A percentile compares a stretch with the other conserved stretches of the same genome.
Conservation (phyloP, 225 moss, liverwort and hornwort genomes). For the Thuidium tamariscinum region DNA sequence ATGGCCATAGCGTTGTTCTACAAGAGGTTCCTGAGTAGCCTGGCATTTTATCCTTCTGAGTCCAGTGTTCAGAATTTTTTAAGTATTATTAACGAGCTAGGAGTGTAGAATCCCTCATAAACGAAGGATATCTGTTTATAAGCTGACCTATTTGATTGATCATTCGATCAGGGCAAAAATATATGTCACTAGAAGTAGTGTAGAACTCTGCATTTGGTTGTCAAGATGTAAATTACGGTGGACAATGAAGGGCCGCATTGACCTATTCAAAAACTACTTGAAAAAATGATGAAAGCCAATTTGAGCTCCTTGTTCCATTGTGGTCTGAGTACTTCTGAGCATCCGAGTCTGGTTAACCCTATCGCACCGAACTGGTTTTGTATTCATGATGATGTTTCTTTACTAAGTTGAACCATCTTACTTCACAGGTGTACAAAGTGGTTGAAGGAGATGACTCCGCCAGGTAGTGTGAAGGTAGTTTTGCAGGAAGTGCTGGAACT, state of each 20-base stretch:
- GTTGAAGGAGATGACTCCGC: conserved; percentile 71
- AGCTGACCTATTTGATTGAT: neutral
- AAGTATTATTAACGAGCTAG: neutral
- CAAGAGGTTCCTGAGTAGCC: neutral
- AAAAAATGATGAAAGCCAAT: neutral
- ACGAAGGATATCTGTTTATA: neutral
- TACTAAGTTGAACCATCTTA: neutral
- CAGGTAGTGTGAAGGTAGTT: conserved; percentile 54
- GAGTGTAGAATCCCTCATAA: neutral
- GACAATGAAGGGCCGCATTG: neutral
- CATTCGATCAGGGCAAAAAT: neutral
- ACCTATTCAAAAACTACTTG: neutral
- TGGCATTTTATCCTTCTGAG: neutral
- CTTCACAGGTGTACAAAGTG: conserved; percentile 71
- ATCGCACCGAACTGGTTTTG: neutral
- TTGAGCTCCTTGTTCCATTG: neutral
- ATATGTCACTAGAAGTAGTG: neutral
- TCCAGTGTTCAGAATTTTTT: too few relatives aligned
- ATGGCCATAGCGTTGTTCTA: neutral
- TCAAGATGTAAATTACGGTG: neutral
- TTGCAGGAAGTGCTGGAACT: conserved; percentile 52
- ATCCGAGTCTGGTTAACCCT: neutral
- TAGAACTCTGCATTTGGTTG: neutral
- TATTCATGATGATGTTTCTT: neutral
- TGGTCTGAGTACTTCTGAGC: neutral